Conservation (phyloP, 371 early-diverging fungal genomes). For the Rhizopus delemar region DNA sequence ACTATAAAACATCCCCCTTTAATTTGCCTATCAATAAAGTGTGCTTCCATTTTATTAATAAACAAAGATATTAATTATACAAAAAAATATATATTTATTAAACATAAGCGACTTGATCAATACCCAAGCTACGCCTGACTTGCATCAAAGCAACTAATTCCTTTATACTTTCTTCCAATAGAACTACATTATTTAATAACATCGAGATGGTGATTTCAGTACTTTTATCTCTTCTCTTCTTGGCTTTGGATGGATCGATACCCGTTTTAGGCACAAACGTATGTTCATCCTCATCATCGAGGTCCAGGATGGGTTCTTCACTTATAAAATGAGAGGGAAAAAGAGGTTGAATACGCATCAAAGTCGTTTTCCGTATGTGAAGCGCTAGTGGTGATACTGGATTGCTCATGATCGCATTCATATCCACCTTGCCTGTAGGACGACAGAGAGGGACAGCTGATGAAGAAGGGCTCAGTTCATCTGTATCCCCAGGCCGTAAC, state of each 20-base stretch:
- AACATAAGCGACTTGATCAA: conserved; percentile 53
- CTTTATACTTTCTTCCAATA: conserved; percentile 88
- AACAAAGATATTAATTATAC: background rate
- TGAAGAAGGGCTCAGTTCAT: conserved; percentile 15
- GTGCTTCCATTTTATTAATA: too few relatives aligned
- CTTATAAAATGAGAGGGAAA: conserved; percentile 61
- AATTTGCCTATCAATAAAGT: too few relatives aligned
- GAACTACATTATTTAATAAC: conserved; percentile 84
- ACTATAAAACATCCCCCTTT: too few relatives aligned
- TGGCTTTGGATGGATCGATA: conserved; percentile 33
- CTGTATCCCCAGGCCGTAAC: too few relatives aligned
- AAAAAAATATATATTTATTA: background rate
- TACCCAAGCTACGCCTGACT: conserved; percentile 76
- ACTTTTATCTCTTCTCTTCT: conserved; percentile 41
- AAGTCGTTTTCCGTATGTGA: conserved; percentile 45
- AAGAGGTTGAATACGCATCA: conserved; percentile 57
- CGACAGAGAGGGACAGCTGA: conserved; percentile 2
- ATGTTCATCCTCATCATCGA: conserved; percentile 50
- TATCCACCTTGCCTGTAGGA: conserved; percentile 6
- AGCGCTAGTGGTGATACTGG: conserved; percentile 45
- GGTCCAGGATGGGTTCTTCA: conserved; percentile 43
- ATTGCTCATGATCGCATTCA: conserved; percentile 20
- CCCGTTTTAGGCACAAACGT: conserved; percentile 43
- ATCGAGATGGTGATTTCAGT: conserved; percentile 65
- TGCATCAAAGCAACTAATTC: conserved; percentile 86